Percentiles rank a stretch among this genome's conserved stretches.
These are phyloP conservation scores for Angomonas ambiguus DNA, from an alignment of 208 protist genomes.

Conservation along the genomic window DNA sequence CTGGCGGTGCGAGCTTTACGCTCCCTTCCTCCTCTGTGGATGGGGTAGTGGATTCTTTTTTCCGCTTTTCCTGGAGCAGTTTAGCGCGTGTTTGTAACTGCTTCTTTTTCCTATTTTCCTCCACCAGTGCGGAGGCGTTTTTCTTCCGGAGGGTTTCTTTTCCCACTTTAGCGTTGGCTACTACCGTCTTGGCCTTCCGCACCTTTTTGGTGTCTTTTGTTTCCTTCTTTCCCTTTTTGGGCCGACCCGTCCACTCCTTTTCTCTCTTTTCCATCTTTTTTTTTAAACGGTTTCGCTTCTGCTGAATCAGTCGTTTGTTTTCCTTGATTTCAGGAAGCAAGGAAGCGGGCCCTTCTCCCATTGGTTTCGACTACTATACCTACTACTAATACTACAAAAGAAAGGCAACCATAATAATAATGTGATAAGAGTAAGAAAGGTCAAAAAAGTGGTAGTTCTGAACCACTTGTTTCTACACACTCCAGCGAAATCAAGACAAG, in stretches of 20 bases:
- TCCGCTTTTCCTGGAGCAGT: not conserved
- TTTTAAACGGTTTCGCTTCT: conserved; percentile 38
- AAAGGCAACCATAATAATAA: conserved; percentile 8
- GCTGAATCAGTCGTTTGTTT: conserved; percentile 67
- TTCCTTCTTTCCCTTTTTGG: conserved; percentile 9
- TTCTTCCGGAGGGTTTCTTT: conserved; percentile 56
- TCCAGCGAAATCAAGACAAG: not conserved
- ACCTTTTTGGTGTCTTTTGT: conserved; percentile 18
- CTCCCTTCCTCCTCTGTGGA: not conserved
- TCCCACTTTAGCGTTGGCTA: conserved; percentile 32
- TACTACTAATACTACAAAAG: not conserved
- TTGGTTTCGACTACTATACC: not conserved
- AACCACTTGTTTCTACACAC: too few species aligned
- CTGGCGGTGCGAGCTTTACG: not conserved
- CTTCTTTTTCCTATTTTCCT: conserved; percentile 25
- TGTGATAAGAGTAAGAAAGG: not conserved
- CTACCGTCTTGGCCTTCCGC: conserved; percentile 30
- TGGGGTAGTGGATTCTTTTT: too few species aligned
- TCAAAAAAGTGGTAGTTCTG: too few species aligned
- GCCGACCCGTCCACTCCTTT: conserved; percentile 1
- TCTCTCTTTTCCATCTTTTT: conserved; percentile 17
- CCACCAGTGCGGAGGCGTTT: conserved; percentile 35
- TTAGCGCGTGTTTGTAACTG: conserved; percentile 2
- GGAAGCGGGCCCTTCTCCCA: not conserved
- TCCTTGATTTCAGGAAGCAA: conserved; percentile 31